Evolutionary conservation across 1,139 yeast genomes (phyloP), one percentile per base, ranked within the genome.

Genomic region (Hansenula lynferdii): DNA sequence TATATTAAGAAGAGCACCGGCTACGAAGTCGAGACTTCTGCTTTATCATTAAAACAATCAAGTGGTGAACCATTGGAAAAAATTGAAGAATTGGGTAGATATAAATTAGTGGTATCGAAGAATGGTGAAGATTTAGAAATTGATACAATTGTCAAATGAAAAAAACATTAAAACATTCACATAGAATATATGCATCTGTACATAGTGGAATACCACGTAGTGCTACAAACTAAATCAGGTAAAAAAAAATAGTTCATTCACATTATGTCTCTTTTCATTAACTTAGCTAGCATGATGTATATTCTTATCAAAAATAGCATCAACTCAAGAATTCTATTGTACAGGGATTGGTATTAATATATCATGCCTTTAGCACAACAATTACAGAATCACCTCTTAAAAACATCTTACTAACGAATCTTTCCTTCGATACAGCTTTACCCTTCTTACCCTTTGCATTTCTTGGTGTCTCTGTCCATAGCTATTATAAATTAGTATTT

Each of bases 371-470:
- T 49, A 90, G 69, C 3, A 92, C 80, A 28, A 92, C 80, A 42
- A 92, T 85, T 23, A 92, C 96, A 1, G 96, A 85, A 62, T 92
- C 99, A 1, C 99, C 99, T 61, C 99, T 75, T 39, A 92, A 68
- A 56, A 92, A 94, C 77, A 92, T 70, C 62, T 92, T 92, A 45
- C 90, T 77, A 12, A 92, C 80, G 56, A 86, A 92, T 50, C 98
- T 65, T 58, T 94, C 98, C 53, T 80, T 80, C 41, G 85, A 70
- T 7, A 83, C 73, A 1, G 80, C 69, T 54, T 81, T 78, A 31
- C 85, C 83, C 50, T 77, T 79, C 54, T 84, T 83, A 2, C 92
- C 90, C 51, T 80, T 80, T 35, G 73, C 64, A 42, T 73, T 78
- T 52, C 76, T 69, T 26, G 83, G 75, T 2, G 69, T 68, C 52